Evolutionary conservation across 129 eudicot species (phyloP).

Genomic region (Chrysanthemum seticuspe): DNA sequence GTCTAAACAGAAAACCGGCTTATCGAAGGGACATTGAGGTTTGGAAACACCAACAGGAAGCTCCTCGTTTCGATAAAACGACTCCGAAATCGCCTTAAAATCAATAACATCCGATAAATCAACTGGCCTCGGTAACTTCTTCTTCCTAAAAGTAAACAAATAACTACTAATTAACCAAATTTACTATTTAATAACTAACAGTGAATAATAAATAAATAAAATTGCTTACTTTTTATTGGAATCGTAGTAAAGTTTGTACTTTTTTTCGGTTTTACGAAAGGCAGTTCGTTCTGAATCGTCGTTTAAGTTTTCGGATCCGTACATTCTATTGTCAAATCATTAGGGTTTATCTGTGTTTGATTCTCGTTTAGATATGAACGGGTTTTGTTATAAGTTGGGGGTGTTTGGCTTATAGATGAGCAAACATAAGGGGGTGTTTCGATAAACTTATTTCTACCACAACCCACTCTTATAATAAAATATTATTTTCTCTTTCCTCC

Average conservation of each 20-base stretch:
- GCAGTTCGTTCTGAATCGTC: slow-evolving; percentile 84
- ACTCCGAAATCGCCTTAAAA: slow-evolving; percentile 63
- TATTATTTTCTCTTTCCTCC: too few species aligned
- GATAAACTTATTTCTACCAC: too few species aligned
- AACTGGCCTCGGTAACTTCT: slow-evolving; percentile 65
- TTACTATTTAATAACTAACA: not conserved
- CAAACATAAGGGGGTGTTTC: too few species aligned
- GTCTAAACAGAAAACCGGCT: slow-evolving; percentile 60
- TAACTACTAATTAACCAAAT: not conserved
- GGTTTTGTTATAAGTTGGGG: too few species aligned
- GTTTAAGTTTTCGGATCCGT: slow-evolving; percentile 47
- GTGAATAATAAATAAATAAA: not conserved
- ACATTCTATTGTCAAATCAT: slow-evolving; percentile 41
- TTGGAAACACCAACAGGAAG: slow-evolving; percentile 51
- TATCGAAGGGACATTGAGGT: slow-evolving; percentile 33
- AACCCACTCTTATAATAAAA: too few species aligned
- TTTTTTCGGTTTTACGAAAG: slow-evolving; percentile 83
- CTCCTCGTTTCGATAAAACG: slow-evolving; percentile 39
- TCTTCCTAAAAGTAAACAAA: slow-evolving; percentile 46
- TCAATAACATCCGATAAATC: slow-evolving; percentile 89
- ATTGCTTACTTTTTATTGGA: slow-evolving; percentile 47
- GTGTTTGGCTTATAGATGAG: too few species aligned
- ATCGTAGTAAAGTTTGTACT: slow-evolving; percentile 77
- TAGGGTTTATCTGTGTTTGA: slow-evolving; percentile 28
- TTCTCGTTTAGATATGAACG: too few species aligned